phyloP scores from a whole-genome alignment of 108 stramenopile species.

The Nannochloropsis salina region DNA sequence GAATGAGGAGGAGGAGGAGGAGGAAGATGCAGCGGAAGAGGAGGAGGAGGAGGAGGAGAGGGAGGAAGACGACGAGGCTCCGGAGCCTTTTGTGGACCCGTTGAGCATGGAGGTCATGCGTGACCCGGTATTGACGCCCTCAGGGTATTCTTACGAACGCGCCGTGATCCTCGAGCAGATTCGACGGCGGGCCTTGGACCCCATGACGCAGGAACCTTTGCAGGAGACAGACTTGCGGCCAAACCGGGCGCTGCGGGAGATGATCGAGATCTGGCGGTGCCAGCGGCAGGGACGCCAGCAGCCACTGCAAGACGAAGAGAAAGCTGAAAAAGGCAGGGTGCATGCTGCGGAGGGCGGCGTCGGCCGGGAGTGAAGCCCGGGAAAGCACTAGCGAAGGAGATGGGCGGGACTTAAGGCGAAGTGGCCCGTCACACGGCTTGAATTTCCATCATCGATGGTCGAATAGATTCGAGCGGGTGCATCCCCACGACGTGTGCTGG shows the following conservation, averaged over 20 bases:
- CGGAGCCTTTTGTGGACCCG: neutral
- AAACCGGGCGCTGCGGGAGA: neutral
- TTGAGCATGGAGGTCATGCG: neutral
- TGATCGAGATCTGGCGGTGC: neutral
- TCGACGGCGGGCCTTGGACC: neutral
- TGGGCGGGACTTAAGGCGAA: no score
- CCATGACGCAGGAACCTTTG: neutral
- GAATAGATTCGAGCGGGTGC: no score
- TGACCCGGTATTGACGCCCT: neutral
- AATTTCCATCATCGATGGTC: no score
- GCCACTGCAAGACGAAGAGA: neutral
- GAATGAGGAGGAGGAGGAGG: neutral
- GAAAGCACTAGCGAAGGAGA: no score
- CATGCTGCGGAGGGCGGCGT: no score
- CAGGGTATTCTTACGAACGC: neutral
- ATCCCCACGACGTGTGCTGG: no score
- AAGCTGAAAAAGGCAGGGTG: neutral
- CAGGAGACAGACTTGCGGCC: neutral
- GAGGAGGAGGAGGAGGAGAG: neutral
- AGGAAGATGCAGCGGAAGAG: neutral
- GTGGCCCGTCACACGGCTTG: no score
- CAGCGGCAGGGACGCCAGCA: neutral
- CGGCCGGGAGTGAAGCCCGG: no score
- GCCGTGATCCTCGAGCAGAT: slow-evolving; percentile 13
- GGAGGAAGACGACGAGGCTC: neutral